Percentiles rank a stretch among this genome's conserved stretches.
These are phyloP conservation scores for Aspergillus conjunctus DNA, from an alignment of 495 filamentous ascomycete genomes.

Conservation along the genomic window DNA sequence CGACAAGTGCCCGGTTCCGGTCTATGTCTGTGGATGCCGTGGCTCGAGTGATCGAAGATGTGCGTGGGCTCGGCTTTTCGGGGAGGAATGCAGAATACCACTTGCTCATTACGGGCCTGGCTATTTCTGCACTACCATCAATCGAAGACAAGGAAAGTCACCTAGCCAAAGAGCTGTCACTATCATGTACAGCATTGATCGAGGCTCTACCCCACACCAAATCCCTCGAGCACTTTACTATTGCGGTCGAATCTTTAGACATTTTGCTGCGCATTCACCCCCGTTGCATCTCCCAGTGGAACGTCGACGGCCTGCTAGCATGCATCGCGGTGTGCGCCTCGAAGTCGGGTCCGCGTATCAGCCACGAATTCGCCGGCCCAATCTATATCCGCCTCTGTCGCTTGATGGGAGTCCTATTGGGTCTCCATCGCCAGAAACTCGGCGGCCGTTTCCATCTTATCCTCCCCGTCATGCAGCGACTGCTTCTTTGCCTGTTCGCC, in stretches of 20 bases:
- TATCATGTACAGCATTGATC: constrained; percentile 36
- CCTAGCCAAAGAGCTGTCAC: constrained; percentile 39
- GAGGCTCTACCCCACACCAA: constrained; percentile 38
- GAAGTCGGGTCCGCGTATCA: constrained; percentile 39
- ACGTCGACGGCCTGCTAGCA: constrained; percentile 65
- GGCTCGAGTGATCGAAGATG: constrained; percentile 35
- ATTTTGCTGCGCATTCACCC: constrained; percentile 59
- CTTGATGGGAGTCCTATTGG: constrained; percentile 56
- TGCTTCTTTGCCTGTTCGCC: constrained; percentile 66
- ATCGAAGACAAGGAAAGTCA: constrained; percentile 46
- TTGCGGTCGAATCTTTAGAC: constrained; percentile 56
- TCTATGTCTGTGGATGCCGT: constrained; percentile 35
- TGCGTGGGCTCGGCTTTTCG: constrained; percentile 38
- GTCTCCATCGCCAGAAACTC: constrained; percentile 65
- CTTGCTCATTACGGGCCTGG: constrained; percentile 43
- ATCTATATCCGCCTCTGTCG: constrained; percentile 65
- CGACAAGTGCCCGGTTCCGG: constrained; percentile 42
- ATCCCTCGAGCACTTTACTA: constrained; percentile 55
- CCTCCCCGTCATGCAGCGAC: constrained; percentile 59
- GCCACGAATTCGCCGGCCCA: constrained; percentile 45
- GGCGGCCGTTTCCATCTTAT: constrained; percentile 73
- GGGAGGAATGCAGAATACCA: constrained; percentile 36
- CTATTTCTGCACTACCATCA: constrained; percentile 34
- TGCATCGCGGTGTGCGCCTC: constrained; percentile 58
- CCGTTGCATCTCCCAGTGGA: constrained; percentile 64